Base-by-base conservation (phyloP, 148 eudicot species). In the Rhododendron ferrugineum region DNA sequence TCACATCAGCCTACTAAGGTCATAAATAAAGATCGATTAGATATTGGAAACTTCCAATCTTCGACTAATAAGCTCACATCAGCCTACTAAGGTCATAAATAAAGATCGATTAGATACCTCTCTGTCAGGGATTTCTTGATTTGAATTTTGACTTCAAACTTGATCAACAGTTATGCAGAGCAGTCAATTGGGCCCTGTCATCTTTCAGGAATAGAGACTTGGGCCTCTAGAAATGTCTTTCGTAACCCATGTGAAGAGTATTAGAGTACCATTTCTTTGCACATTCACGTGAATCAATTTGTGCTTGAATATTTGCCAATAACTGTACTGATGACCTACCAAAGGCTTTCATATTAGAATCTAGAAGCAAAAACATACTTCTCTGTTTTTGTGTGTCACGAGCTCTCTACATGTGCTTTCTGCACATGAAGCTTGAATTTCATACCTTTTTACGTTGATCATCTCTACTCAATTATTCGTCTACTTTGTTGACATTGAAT, bases 401-500 rank as follows among this genome's bases (percentile, higher is more conserved):
- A 26, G 5, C 30, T 62, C 28, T 20, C 58, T 46, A 26, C 30
- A 40, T 79, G 11, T 44, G 23, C 62, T 79, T 50, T 11, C 15
- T 49, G 42, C 36, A 1, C 40, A 47, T 66, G 30, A 64, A 42
- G n/a, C 23, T 64, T 60, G 72, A 22, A 23, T 3, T 72, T 72
- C 73, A 66, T 15, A 10, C 77, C 22, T 72, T 30, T 72, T 72
- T 34, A 36, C 11, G 6, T 75, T 36, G 11, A 36, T 23, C 66
- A 23, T 78, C 23, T 15, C 26, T 64, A 44, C 74, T 32, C 64
- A 34, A 66, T 50, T 22, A 49, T 79, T n/a, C 36, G 36, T 50
- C 44, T 40, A 6, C 44, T 75, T 85, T 88, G 64, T 32, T 85
- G 77, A 85, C 77, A 16, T 56, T 64, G 37, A 18, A 18, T 30